These are phyloP conservation scores for Ruellia speciosa DNA, from an alignment of 305 asterid genomes.

Conservation along the genomic window DNA sequence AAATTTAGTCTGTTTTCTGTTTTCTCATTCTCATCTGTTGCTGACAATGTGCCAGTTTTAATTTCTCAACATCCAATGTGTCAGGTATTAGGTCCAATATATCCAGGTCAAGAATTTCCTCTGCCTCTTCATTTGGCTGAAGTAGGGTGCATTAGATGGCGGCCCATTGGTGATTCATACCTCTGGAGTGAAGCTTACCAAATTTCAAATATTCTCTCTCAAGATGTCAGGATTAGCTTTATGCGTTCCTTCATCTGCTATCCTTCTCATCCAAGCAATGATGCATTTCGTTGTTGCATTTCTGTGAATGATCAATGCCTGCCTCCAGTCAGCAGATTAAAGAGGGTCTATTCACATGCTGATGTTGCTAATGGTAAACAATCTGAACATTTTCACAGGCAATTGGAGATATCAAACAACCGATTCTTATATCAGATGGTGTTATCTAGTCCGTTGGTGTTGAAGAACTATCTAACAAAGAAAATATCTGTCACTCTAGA, in stretches of 20 bases:
- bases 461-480: conserved; percentile 78
- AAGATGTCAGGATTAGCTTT: conserved; percentile 60
- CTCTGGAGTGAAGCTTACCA: conserved; percentile 93
- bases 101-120: conserved; percentile 92
- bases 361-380: conserved; percentile 33
- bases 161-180: conserved; percentile 79
- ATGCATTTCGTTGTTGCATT: conserved; percentile 89
- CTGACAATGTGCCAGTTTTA: conserved; percentile 10
- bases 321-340: conserved; percentile 46
- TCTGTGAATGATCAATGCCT: conserved; percentile 62
- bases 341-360: conserved; percentile 31
- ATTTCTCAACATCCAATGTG: conserved; percentile 27
- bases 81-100: conserved; percentile 89
- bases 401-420: conserved; percentile 42
- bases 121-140: conserved; percentile 95
- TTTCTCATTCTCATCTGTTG: conserved; percentile 21
- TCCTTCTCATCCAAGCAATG: conserved; percentile 93
- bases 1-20: conserved; percentile 14
- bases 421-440: conserved; percentile 61
- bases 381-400: conserved; percentile 28
- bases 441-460: conserved; percentile 65
- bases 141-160: conserved; percentile 88
- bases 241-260: conserved; percentile 85
- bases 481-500: conserved; percentile 65
- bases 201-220: conserved; percentile 72